phyloP scores from a whole-genome alignment of 1,139 yeast species.

The Suhomyces bribrorum region DNA sequence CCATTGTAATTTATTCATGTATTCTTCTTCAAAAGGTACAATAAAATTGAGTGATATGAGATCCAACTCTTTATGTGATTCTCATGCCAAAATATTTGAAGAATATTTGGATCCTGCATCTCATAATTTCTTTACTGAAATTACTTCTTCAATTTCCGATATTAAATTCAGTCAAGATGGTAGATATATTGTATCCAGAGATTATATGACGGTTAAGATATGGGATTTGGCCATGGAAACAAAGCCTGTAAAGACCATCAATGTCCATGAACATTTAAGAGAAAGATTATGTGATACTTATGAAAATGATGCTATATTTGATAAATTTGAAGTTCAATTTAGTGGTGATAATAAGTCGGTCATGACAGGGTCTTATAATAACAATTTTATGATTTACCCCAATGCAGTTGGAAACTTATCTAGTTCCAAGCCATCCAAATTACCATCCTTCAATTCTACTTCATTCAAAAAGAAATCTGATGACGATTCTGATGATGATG shows the following conservation, averaged over 20 bases:
- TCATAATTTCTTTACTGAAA: conserved; percentile 96
- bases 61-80: conserved; percentile 90
- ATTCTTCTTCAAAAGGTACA: conserved; percentile 95
- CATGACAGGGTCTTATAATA: conserved; percentile 97
- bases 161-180: conserved; percentile 93
- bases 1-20: conserved; percentile 92
- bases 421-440: conserved; percentile 13
- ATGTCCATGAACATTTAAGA: conserved; percentile 92
- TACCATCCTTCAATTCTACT: conserved; percentile 21
- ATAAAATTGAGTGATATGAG: conserved; percentile 97
- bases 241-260: conserved; percentile 90
- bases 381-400: conserved; percentile 96
- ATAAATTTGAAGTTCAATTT: conserved; percentile 95
- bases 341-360: conserved; percentile 90
- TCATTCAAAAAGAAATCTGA: conserved; percentile 21
- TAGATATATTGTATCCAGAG: conserved; percentile 90
- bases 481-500: conserved; percentile 46
- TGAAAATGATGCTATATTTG: conserved; percentile 97
- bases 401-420: conserved; percentile 52
- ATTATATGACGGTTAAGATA: conserved; percentile 94
- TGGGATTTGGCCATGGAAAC: conserved; percentile 99
- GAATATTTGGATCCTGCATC: conserved; percentile 91
- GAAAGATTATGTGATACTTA: conserved; percentile 95
- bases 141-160: conserved; percentile 92
- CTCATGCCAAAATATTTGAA: conserved; percentile 85